Conservation (phyloP, 208 protist species). For the Trypanosoma vivax region DNA sequence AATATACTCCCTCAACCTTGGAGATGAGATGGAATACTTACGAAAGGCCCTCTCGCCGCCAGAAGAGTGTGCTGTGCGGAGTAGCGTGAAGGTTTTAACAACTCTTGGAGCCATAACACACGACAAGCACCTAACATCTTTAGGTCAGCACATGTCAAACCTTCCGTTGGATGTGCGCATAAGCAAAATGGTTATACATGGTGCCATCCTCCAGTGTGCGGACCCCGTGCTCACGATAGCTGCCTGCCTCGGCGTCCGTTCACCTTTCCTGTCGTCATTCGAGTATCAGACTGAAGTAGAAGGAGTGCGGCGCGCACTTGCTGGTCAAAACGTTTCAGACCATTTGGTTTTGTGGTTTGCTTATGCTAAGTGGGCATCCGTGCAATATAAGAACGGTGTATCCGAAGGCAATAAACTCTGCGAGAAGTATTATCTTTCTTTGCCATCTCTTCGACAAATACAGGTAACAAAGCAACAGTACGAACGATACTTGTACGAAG, state of each 20-base stretch:
- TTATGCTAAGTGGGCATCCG: constrained; percentile 70
- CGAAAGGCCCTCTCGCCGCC: constrained; percentile 82
- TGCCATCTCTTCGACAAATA: constrained; percentile 78
- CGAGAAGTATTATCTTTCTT: constrained; percentile 75
- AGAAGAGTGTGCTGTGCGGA: constrained; percentile 71
- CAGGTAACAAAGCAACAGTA: constrained; percentile 89
- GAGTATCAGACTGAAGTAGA: constrained; percentile 88
- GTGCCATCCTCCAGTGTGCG: constrained; percentile 91
- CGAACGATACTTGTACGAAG: constrained; percentile 85
- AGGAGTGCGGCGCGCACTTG: constrained; percentile 61
- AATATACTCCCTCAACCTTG: constrained; percentile 86
- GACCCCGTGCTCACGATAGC: constrained; percentile 96
- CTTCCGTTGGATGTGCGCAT: constrained; percentile 87
- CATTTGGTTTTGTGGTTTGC: constrained; percentile 86
- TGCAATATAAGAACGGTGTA: constrained; percentile 34
- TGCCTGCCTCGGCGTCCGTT: constrained; percentile 78
- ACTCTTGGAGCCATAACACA: constrained; percentile 78
- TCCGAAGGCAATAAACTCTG: constrained; percentile 62
- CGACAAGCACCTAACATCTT: constrained; percentile 84
- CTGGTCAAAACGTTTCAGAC: constrained; percentile 74
- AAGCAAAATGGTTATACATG: constrained; percentile 95
- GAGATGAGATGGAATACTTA: constrained; percentile 86
- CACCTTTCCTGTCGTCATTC: constrained; percentile 87
- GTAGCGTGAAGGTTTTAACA: constrained; percentile 80
- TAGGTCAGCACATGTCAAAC: constrained; percentile 88